Evolutionary conservation across 495 filamentous ascomycete genomes (phyloP), one percentile per base, ranked within the genome.

Genomic region (Thermothielavioides terrestris): DNA sequence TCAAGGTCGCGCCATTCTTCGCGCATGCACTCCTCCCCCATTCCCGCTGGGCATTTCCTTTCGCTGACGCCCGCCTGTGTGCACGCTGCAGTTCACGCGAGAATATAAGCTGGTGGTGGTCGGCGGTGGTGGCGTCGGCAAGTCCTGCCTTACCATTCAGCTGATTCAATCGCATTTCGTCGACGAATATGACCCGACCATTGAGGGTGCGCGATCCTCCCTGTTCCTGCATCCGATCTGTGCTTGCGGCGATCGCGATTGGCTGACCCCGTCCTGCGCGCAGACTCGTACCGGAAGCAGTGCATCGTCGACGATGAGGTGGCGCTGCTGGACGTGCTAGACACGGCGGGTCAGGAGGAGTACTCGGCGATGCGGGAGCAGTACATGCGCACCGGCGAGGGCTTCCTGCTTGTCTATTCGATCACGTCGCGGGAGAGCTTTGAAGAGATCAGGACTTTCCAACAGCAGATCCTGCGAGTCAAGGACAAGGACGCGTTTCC

Each of bases 401-500:
- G 92, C 36, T 98, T 98, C 73, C 78, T 98, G 55, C 80, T 98
- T 18, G 89, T 98, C 57, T 98, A 96, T 76, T 96, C 86, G 44
- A 98, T 98, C 73, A 96, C 87, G 12, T 96, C 91, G 63, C 80
- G 91, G 58, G 89, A 95, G 68, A 92, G 86, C 54, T 97, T 97
- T 64, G 90, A 97, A 67, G 94, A 98, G 72, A 97, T 98, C 65
- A 81, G 87, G 69, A 95, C 89, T 30, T 96, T 96, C 68, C 90
- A 97, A 70, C 90, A 96, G 77, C 92, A 98, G 71, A 98, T 98
- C 67, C 77, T 97, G 46, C 75, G 92, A 55, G 92, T 98, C 57
- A 98, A 98, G 76, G 92, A 97, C 74, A 96, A 91, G 78, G 92
- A 98, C 63, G 92, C 94, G 65, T 97, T 98, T 74, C 92, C 92